Evolutionary conservation across 2,329 filamentous ascomycete genomes (phyloP).

Genomic region (Alternaria sp.): DNA sequence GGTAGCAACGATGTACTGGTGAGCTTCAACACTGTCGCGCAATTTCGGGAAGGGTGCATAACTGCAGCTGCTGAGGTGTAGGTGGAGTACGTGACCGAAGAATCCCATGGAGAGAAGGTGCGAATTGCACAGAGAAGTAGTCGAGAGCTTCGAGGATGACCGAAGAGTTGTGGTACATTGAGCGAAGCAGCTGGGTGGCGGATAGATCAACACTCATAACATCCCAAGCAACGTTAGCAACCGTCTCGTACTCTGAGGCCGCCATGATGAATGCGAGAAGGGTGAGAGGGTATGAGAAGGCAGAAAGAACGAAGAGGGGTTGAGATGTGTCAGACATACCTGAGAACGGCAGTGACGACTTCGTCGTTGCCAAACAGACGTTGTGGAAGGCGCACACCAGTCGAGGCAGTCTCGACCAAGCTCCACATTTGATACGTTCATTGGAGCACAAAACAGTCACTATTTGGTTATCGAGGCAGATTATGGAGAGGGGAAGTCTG

Average conservation of each 20-base stretch:
- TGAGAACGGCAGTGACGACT: background rate
- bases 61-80: background rate
- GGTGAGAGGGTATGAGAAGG: background rate
- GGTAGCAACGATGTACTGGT: background rate
- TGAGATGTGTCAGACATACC: background rate
- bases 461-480: background rate
- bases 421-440: background rate
- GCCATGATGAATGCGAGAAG: background rate
- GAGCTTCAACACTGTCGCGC: background rate
- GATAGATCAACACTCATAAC: background rate
- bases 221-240: background rate
- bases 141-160: background rate
- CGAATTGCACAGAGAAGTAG: background rate
- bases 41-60: background rate
- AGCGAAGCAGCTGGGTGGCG: background rate
- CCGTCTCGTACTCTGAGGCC: background rate
- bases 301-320: background rate
- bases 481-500: background rate
- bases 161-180: background rate
- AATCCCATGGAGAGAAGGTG: background rate
- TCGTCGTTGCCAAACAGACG: background rate
- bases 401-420: background rate
- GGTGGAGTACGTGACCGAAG: background rate
- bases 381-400: background rate
- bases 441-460: background rate